phyloP scores from a whole-genome alignment of 192 early-diverging fungal species.

The Allomyces macrogynus region DNA sequence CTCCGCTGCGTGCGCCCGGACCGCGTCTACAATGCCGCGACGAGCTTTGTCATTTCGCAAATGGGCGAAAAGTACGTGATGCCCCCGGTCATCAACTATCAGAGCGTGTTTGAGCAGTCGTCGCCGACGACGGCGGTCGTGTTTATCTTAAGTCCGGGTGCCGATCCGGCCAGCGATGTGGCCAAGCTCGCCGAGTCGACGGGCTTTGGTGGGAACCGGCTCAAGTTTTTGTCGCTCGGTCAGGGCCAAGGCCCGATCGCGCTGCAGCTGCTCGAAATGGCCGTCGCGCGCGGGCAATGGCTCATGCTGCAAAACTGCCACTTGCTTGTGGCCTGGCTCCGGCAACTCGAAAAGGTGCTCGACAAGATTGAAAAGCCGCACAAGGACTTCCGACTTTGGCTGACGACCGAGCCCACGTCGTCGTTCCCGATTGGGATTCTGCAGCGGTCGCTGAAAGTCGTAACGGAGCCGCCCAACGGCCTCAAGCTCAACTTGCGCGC shows the following conservation, averaged over 20 bases:
- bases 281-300: slow-evolving; percentile 71
- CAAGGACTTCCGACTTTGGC: slow-evolving; percentile 73
- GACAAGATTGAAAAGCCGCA: slow-evolving; percentile 65
- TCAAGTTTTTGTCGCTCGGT: slow-evolving; percentile 91
- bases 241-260: slow-evolving; percentile 80
- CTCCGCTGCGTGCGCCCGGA: slow-evolving; percentile 35
- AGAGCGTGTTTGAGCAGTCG: slow-evolving; percentile 49
- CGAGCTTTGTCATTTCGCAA: slow-evolving; percentile 36
- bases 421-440: slow-evolving; percentile 82
- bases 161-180: slow-evolving; percentile 86
- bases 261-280: slow-evolving; percentile 65
- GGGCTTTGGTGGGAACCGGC: slow-evolving; percentile 36
- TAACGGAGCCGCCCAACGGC: slow-evolving; percentile 91
- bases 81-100: slow-evolving; percentile 32
- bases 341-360: slow-evolving; percentile 85
- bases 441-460: slow-evolving; percentile 66
- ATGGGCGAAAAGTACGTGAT: slow-evolving; percentile 47
- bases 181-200: slow-evolving; percentile 65
- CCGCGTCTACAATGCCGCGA: slow-evolving; percentile 37
- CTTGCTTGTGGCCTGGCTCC: slow-evolving; percentile 76
- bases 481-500: slow-evolving; percentile 81
- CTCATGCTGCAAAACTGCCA: slow-evolving; percentile 98
- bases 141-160: slow-evolving; percentile 77
- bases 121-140: slow-evolving; percentile 56
- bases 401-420: slow-evolving; percentile 94